Evolutionary conservation across 2,329 filamentous ascomycete species (phyloP), one percentile per base, ranked within the genome.

Genomic region (Fusarium clavum): DNA sequence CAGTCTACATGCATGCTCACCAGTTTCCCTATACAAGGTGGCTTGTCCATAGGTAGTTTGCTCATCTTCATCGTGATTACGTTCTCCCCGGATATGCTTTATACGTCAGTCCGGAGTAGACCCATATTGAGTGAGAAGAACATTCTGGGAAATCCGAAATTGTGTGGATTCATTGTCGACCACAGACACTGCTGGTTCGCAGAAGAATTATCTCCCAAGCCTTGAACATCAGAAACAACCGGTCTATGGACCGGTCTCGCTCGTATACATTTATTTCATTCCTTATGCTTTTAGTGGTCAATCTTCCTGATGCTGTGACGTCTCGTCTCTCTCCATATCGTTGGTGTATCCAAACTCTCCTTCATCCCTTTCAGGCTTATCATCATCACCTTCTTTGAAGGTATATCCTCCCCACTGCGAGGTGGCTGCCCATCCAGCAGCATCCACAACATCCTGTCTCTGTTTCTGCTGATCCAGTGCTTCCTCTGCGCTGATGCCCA

Each of bases 351-450:
- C 34, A 41, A 22, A 44, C 34, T 63, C 46, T 7, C 27, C 38
- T 44, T 41, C n/a, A 11, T 30, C 27, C n/a, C n/a, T 34, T 27
- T 18, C 34, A 13, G 22, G 8, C 13, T 14, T 43, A 3, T 57
- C 32, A 43, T 34, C 51, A 22, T 68, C 46, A 8, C 43, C 41
- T 43, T 75, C 73, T 30, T 72, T 64, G 74, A 86, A 86, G 16
- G 67, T 71, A 71, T 87, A 86, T 8, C 75, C 74, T 61, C 86
- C 87, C 85, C 85, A 88, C 32, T 77, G 77, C 24, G 84, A 87
- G 40, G 71, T 77, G 16, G 81, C 86, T 27, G 78, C 72, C 86
- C 85, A 88, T 3, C 81, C 82, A 30, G 81, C 79, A 14, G 67
- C 76, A 27, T 84, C 81, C 4, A 84, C 83, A 12, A 76, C 80